Percentiles rank a stretch among this genome's conserved stretches.
These are phyloP conservation scores for Gossypium herbaceum DNA, from an alignment of 345 rosid species.

Conservation along the genomic window DNA sequence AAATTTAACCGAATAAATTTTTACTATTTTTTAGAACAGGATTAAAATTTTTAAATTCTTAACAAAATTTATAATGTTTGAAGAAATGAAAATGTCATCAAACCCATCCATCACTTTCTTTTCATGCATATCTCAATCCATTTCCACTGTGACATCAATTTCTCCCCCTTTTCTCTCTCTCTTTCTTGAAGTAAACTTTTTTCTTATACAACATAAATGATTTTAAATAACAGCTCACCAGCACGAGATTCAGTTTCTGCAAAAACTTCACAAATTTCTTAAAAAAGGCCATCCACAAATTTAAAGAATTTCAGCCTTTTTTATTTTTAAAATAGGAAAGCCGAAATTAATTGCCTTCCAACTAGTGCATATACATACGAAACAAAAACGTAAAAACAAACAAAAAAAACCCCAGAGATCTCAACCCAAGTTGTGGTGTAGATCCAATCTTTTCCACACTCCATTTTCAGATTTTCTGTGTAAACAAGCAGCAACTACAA, in stretches of 20 bases:
- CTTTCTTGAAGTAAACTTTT: not conserved
- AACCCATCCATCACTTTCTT: not conserved
- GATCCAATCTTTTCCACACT: slow-evolving; percentile 29
- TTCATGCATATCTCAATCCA: slow-evolving; percentile 2
- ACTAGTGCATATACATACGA: not conserved
- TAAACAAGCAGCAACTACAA: slow-evolving; percentile 5
- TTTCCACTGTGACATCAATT: not conserved
- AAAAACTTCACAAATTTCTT: not conserved
- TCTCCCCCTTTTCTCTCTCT: not conserved
- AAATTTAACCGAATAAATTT: too few relatives aligned
- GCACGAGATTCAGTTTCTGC: slow-evolving; percentile 3
- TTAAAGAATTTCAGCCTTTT: not conserved
- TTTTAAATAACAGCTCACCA: not conserved
- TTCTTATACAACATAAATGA: not conserved
- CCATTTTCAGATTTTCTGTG: slow-evolving; percentile 16
- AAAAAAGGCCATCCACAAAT: slow-evolving; percentile 46
- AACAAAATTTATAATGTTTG: not conserved
- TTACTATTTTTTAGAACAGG: too few relatives aligned
- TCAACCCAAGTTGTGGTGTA: slow-evolving; percentile 46
- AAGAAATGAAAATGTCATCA: not conserved
- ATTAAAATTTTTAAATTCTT: too few relatives aligned
- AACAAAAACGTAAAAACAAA: slow-evolving; percentile 24
- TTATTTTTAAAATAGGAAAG: too few relatives aligned
- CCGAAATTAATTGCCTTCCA: not conserved
- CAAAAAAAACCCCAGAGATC: slow-evolving; percentile 27